A percentile compares a stretch with the other conserved stretches of the same genome.
Conservation (phyloP, 192 early-diverging fungal genomes). For the Podila epigama region DNA sequence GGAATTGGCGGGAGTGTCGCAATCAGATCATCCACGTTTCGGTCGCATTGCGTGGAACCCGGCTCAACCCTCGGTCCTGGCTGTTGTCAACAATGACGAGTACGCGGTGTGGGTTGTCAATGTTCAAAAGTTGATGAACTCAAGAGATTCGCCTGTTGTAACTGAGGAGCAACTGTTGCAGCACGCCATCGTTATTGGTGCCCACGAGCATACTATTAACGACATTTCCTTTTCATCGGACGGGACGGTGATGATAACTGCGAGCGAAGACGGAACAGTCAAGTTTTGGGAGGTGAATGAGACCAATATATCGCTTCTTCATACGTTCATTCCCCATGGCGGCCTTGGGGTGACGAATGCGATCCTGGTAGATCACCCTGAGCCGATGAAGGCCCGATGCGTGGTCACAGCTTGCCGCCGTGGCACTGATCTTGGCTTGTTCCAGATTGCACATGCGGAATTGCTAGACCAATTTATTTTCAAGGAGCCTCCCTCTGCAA, state of each 20-base stretch:
- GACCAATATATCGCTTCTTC: slow-evolving; percentile 11
- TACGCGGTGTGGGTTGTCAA: slow-evolving; percentile 46
- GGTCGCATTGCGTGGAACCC: slow-evolving; percentile 52
- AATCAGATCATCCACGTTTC: slow-evolving; percentile 47
- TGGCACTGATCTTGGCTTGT: slow-evolving; percentile 50
- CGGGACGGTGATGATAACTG: slow-evolving; percentile 52
- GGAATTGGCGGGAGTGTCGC: slow-evolving; percentile 14
- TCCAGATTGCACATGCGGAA: slow-evolving; percentile 18
- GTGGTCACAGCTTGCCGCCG: slow-evolving; percentile 51
- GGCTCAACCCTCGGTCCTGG: slow-evolving; percentile 38
- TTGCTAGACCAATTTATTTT: slow-evolving; percentile 48
- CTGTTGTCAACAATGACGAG: slow-evolving; percentile 51
- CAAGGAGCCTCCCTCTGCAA: slow-evolving; percentile 48
- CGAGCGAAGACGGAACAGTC: slow-evolving; percentile 50
- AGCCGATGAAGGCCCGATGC: slow-evolving; percentile 25
- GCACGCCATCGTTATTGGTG: slow-evolving; percentile 33
- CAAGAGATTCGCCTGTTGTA: slow-evolving; percentile 4
- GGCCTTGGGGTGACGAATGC: slow-evolving; percentile 37
- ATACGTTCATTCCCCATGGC: slow-evolving; percentile 47
- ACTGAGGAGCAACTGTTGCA: slow-evolving; percentile 36
- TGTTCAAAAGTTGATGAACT: slow-evolving; percentile 24
- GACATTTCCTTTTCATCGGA: slow-evolving; percentile 55
- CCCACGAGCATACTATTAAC: slow-evolving; percentile 49
- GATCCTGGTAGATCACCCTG: slow-evolving; percentile 27
- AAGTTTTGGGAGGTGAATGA: slow-evolving; percentile 37